These are phyloP conservation scores for Hordeum pubiflorum DNA, from an alignment of 202 grass and related monocot species.

Conservation along the genomic window DNA sequence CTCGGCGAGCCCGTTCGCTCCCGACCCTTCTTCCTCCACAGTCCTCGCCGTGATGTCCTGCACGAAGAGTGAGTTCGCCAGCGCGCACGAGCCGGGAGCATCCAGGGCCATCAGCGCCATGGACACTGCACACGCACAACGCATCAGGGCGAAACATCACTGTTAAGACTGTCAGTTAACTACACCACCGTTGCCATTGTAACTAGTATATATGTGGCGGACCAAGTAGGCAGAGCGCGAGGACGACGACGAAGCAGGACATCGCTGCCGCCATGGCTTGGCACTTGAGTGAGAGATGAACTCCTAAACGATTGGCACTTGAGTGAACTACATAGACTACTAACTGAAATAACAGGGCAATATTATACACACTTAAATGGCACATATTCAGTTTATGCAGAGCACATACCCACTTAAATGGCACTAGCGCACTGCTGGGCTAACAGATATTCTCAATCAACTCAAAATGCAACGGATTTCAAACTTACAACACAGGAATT, in stretches of 20 bases:
- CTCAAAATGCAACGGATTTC: no score
- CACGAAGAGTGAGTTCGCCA: slow-evolving; percentile 40
- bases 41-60: slow-evolving; percentile 38
- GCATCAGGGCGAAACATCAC: not conserved
- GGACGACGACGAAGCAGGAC: slow-evolving; percentile 39
- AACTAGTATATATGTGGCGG: not conserved
- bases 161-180: not conserved
- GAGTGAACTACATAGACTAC: no score
- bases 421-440: no score
- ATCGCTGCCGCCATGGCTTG: slow-evolving; percentile 25
- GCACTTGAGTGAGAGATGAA: not conserved
- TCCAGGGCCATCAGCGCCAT: slow-evolving; percentile 41
- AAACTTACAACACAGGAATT: no score
- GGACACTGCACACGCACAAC: slow-evolving; percentile 20
- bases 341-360: no score
- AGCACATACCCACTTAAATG: no score
- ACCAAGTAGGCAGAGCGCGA: slow-evolving; percentile 53
- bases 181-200: not conserved
- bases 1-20: not conserved
- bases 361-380: no score
- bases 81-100: slow-evolving; percentile 52
- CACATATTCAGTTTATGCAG: no score
- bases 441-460: no score
- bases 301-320: not conserved
- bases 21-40: not conserved